A percentile compares a stretch with the other conserved stretches of the same genome.
Conservation (phyloP, 129 eudicot species). For the Cynara cardunculus region DNA sequence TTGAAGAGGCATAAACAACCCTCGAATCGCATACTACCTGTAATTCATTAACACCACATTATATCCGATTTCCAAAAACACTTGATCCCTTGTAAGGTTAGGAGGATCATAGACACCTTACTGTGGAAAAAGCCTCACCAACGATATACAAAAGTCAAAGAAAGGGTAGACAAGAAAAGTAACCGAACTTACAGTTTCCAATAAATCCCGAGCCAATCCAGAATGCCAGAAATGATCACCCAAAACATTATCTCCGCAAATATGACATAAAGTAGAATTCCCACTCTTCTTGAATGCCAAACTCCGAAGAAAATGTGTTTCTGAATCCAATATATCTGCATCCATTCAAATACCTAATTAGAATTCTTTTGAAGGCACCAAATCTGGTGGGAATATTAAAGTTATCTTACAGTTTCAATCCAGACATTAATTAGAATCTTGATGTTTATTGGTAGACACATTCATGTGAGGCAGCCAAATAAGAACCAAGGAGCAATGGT, state of each 20-base stretch:
- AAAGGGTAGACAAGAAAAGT: background rate
- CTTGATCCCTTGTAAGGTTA: background rate
- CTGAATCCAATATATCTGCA: constrained; percentile 76
- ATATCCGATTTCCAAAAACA: background rate
- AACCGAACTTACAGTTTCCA: constrained; percentile 52
- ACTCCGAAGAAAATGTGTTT: constrained; percentile 74
- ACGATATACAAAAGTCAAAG: background rate
- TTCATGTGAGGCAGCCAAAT: background rate
- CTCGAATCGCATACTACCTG: background rate
- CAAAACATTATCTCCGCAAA: constrained; percentile 85
- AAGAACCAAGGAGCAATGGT: background rate
- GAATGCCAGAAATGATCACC: constrained; percentile 69
- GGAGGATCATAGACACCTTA: background rate
- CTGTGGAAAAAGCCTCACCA: background rate
- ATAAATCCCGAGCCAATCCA: constrained; percentile 55
- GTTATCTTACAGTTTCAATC: background rate
- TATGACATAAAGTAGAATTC: constrained; percentile 73
- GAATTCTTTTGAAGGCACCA: background rate
- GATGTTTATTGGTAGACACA: background rate
- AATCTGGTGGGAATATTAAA: background rate
- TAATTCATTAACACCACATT: background rate
- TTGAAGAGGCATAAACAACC: background rate
- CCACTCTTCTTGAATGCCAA: constrained; percentile 81
- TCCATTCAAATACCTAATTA: background rate
- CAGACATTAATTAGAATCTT: background rate